Evolutionary conservation across 2,329 filamentous ascomycete genomes (phyloP).

Genomic region (Trichoderma semiorbis): DNA sequence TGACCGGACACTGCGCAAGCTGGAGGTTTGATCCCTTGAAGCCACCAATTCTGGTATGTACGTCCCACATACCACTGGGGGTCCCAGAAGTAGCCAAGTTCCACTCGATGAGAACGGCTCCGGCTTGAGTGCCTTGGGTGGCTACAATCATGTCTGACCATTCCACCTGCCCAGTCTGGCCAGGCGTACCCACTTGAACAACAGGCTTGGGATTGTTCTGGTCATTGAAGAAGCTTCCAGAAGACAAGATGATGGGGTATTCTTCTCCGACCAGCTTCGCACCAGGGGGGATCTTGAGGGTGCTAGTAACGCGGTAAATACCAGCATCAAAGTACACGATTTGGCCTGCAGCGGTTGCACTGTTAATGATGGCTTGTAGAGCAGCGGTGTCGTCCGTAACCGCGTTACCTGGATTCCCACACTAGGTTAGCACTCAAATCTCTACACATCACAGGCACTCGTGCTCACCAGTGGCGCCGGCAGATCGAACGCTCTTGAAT

Average conservation of each 20-base stretch:
- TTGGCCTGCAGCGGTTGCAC: conserved; percentile 32
- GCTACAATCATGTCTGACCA: conserved; percentile 9
- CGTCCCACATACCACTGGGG: conserved; percentile 5
- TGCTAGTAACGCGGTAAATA: conserved; percentile 44
- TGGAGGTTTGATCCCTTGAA: conserved; percentile 10
- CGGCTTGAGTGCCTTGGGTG: not conserved
- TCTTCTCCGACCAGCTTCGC: conserved; percentile 34
- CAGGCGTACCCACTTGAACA: not conserved
- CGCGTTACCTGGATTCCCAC: conserved; percentile 44
- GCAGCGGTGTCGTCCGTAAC: conserved; percentile 56
- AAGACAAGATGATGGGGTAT: conserved; percentile 7
- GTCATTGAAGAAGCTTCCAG: conserved; percentile 5
- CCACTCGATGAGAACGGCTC: conserved; percentile 4
- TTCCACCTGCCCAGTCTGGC: conserved; percentile 3
- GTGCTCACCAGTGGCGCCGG: not conserved
- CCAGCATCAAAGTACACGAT: conserved; percentile 19
- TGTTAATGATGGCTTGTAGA: conserved; percentile 30
- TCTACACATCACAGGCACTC: not conserved
- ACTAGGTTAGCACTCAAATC: conserved; percentile 55
- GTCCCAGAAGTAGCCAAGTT: not conserved
- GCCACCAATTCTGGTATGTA: conserved; percentile 4
- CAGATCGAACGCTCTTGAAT: conserved; percentile 18
- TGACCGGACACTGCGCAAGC: not conserved
- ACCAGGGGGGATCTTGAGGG: conserved; percentile 43
- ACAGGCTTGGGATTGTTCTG: conserved; percentile 2